Evolutionary conservation across 345 rosid genomes (phyloP).

Genomic region (Jatropha curcas): DNA sequence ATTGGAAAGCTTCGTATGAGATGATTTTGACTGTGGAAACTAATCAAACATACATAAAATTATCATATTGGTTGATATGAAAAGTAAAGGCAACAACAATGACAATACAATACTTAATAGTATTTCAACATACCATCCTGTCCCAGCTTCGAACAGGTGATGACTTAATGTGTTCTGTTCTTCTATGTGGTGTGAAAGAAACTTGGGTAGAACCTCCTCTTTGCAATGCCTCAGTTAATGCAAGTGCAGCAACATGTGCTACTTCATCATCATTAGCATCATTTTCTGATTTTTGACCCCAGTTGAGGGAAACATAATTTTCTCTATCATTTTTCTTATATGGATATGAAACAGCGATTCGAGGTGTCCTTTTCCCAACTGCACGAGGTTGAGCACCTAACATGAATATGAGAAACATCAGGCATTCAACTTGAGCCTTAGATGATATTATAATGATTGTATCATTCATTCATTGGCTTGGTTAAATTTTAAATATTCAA

Average conservation of each 20-base stretch:
- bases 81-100: slow-evolving; percentile 10
- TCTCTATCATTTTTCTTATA: slow-evolving; percentile 50
- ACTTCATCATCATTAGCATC: slow-evolving; percentile 60
- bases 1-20: slow-evolving; percentile 40
- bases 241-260: slow-evolving; percentile 70
- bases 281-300: slow-evolving; percentile 47
- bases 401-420: slow-evolving; percentile 25
- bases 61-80: neutral
- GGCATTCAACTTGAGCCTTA: slow-evolving; percentile 10
- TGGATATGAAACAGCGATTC: slow-evolving; percentile 68
- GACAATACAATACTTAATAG: neutral
- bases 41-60: slow-evolving; percentile 29
- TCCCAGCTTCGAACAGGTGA: slow-evolving; percentile 66
- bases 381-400: slow-evolving; percentile 74
- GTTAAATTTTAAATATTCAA: no score
- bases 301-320: slow-evolving; percentile 41
- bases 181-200: slow-evolving; percentile 45
- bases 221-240: slow-evolving; percentile 65
- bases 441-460: slow-evolving; percentile 4
- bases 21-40: slow-evolving; percentile 44
- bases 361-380: slow-evolving; percentile 95
- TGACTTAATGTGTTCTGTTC: slow-evolving; percentile 42
- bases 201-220: slow-evolving; percentile 66
- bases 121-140: slow-evolving; percentile 53
- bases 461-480: neutral